These are phyloP conservation scores for Pseudohyphozyma bogoriensis DNA, from an alignment of 768 basidiomycete genomes.

Conservation along the genomic window DNA sequence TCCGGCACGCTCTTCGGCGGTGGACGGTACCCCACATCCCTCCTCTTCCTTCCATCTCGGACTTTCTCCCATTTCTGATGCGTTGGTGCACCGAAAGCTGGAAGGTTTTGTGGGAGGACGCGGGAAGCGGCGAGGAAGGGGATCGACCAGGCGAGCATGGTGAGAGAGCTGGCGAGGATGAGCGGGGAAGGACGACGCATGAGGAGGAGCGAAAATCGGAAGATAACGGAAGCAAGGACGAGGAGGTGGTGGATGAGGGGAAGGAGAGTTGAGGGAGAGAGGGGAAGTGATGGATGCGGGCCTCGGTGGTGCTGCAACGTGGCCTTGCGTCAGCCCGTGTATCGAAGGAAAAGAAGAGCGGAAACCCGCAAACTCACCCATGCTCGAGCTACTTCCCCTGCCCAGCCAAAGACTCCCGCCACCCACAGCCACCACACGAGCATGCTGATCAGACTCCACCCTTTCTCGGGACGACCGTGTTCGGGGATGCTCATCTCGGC, in stretches of 20 bases:
- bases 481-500: background rate
- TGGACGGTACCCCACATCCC: slow-evolving; percentile 47
- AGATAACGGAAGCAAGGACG: slow-evolving; percentile 19
- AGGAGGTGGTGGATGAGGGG: slow-evolving; percentile 28
- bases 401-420: slow-evolving; percentile 25
- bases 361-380: slow-evolving; percentile 18
- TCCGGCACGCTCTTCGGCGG: slow-evolving; percentile 27
- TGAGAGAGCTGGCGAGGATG: slow-evolving; percentile 24
- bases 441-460: slow-evolving; percentile 8
- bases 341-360: background rate
- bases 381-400: slow-evolving; percentile 22
- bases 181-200: slow-evolving; percentile 11
- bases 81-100: slow-evolving; percentile 27
- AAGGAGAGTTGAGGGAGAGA: slow-evolving; percentile 26
- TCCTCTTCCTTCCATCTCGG: slow-evolving; percentile 48
- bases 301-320: slow-evolving; percentile 10
- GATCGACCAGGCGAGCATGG: slow-evolving; percentile 26
- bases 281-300: slow-evolving; percentile 19
- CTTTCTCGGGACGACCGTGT: slow-evolving; percentile 2
- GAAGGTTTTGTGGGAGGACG: slow-evolving; percentile 29
- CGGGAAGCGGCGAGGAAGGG: slow-evolving; percentile 30
- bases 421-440: slow-evolving; percentile 28
- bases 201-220: slow-evolving; percentile 18
- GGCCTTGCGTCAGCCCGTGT: too few relatives aligned
- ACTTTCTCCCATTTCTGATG: slow-evolving; percentile 43